A percentile compares a stretch with the other conserved stretches of the same genome.
Evolutionary conservation across 306 rosid species (phyloP).

Genomic region (Lupinus albus): DNA sequence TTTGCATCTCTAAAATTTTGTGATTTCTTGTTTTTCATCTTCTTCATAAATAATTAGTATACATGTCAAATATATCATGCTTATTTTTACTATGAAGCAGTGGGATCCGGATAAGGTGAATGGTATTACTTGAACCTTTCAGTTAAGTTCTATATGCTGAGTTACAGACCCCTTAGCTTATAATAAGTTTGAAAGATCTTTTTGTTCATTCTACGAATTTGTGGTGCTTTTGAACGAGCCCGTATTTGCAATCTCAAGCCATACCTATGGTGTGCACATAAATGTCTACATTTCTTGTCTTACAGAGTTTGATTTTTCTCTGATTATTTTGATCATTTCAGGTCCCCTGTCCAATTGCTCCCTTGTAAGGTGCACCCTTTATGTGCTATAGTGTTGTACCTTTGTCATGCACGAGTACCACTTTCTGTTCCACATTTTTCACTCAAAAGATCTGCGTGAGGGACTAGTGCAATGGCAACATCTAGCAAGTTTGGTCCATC

Average conservation of each 20-base stretch:
- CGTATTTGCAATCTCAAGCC: slow-evolving; percentile 19
- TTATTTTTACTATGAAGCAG: background rate
- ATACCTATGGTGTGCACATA: slow-evolving; percentile 3
- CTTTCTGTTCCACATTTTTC: slow-evolving; percentile 57
- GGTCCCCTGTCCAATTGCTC: slow-evolving; percentile 49
- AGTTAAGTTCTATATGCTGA: background rate
- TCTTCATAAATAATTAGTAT: slow-evolving; percentile 34
- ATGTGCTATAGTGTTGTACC: slow-evolving; percentile 53
- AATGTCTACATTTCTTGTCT: slow-evolving; percentile 18
- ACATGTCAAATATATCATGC: slow-evolving; percentile 18
- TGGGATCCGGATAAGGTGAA: slow-evolving; percentile 19
- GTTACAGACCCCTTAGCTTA: slow-evolving; percentile 1
- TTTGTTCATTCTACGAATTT: background rate
- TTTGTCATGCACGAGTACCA: slow-evolving; percentile 78
- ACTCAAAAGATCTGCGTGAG: slow-evolving; percentile 52
- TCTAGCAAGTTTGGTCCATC: slow-evolving; percentile 90
- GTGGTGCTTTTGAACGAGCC: slow-evolving; percentile 24
- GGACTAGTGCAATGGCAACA: slow-evolving; percentile 82
- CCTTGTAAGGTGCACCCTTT: slow-evolving; percentile 49
- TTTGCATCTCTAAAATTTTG: slow-evolving; percentile 18
- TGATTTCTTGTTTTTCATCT: slow-evolving; percentile 30
- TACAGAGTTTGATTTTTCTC: slow-evolving; percentile 35
- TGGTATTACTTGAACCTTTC: slow-evolving; percentile 16
- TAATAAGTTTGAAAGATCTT: slow-evolving; percentile 2
- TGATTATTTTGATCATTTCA: slow-evolving; percentile 51